These are phyloP conservation scores for Talaromyces sp. DNA, from an alignment of 2,329 filamentous ascomycete genomes.

Conservation along the genomic window DNA sequence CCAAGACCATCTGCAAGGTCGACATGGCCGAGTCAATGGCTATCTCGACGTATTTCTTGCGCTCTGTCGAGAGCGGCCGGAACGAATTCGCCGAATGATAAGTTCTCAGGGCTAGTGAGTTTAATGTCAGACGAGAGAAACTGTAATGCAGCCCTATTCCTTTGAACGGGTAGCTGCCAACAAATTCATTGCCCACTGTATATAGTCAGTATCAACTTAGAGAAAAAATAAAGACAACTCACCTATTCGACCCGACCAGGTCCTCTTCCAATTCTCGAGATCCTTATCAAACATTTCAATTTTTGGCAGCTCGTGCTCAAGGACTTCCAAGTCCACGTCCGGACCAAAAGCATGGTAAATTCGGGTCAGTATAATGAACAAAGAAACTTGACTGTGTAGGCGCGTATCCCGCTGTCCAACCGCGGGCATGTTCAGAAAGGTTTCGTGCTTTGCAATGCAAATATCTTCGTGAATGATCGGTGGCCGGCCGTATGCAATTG, in stretches of 20 bases:
- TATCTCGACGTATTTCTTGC: slow-evolving; percentile 39
- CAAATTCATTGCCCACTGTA: slow-evolving; percentile 40
- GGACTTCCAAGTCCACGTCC: slow-evolving; percentile 37
- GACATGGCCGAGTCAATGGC: slow-evolving; percentile 39
- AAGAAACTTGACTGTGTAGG: slow-evolving; percentile 37
- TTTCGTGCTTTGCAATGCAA: slow-evolving; percentile 31
- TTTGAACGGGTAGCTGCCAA: slow-evolving; percentile 46
- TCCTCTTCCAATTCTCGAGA: slow-evolving; percentile 31
- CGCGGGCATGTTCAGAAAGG: slow-evolving; percentile 24
- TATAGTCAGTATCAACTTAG: neutral
- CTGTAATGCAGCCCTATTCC: slow-evolving; percentile 46
- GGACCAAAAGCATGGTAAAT: slow-evolving; percentile 40
- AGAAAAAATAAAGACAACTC: slow-evolving; percentile 6
- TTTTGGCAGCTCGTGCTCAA: slow-evolving; percentile 33
- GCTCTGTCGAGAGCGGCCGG: slow-evolving; percentile 38
- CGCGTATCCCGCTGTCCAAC: slow-evolving; percentile 30
- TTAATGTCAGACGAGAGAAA: slow-evolving; percentile 46
- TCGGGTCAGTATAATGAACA: slow-evolving; percentile 40
- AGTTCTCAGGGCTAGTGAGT: slow-evolving; percentile 45
- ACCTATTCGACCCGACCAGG: slow-evolving; percentile 32
- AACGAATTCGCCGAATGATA: slow-evolving; percentile 34
- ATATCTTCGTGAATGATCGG: slow-evolving; percentile 38
- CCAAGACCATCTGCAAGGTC: slow-evolving; percentile 36
- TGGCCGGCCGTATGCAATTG: slow-evolving; percentile 39
- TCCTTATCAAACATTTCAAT: slow-evolving; percentile 37